Evolutionary conservation across 441 rosid species (phyloP).

Genomic region (Mallotus japonicus): DNA sequence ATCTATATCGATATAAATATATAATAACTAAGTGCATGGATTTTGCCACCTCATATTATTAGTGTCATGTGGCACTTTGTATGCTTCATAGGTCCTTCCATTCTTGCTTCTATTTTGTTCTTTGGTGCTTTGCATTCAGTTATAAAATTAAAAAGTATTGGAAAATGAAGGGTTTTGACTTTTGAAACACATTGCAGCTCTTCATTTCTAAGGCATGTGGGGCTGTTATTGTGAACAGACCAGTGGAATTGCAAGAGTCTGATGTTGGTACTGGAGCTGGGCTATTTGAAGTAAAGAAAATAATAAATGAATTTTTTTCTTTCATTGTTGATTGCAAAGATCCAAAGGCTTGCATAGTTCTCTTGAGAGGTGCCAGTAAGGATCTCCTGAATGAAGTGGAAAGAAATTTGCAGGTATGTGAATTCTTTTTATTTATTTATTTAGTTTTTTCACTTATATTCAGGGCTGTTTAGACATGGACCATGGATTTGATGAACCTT

Average conservation of each 20-base stretch:
- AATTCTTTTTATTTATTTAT: too few species aligned
- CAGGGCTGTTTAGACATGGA: neutral
- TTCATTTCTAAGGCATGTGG: constrained; percentile 51
- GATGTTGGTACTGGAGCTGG: constrained; percentile 96
- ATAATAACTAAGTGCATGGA: too few species aligned
- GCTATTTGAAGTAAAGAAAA: constrained; percentile 86
- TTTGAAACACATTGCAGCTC: too few species aligned
- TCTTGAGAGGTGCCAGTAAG: constrained; percentile 91
- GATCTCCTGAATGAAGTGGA: constrained; percentile 94
- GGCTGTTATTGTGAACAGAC: constrained; percentile 89
- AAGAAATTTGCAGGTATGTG: constrained; percentile 82
- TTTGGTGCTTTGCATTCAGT: too few species aligned
- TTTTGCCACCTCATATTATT: too few species aligned
- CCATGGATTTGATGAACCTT: neutral
- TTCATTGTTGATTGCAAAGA: constrained; percentile 88
- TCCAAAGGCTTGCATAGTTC: constrained; percentile 89
- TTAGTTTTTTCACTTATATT: constrained; percentile 1
- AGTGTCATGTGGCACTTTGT: too few species aligned
- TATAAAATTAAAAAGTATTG: too few species aligned
- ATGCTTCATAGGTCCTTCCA: too few species aligned
- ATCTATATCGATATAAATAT: too few species aligned
- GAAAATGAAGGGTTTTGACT: too few species aligned
- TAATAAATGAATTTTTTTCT: constrained; percentile 85
- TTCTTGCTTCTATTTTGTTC: too few species aligned
- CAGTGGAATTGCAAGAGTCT: constrained; percentile 92